Conservation (phyloP, 345 rosid species). For the Raphanus sativus region DNA sequence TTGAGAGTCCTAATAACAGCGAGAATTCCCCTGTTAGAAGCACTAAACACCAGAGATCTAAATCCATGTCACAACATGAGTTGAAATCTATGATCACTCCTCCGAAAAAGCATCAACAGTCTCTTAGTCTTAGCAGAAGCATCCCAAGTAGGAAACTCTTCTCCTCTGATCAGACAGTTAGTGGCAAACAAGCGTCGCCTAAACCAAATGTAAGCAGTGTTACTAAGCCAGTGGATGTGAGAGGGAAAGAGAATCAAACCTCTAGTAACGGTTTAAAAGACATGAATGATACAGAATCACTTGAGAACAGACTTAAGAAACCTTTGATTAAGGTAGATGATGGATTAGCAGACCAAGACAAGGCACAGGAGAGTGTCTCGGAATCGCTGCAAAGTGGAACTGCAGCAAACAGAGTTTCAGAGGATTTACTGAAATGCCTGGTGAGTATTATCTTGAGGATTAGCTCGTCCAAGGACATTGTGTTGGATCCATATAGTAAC, state of each 20-base stretch:
- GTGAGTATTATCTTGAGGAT: constrained; percentile 64
- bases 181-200: constrained; percentile 47
- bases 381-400: constrained; percentile 42
- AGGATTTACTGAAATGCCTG: constrained; percentile 65
- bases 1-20: constrained; percentile 42
- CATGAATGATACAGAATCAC: constrained; percentile 61
- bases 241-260: constrained; percentile 71
- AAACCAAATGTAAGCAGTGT: constrained; percentile 36
- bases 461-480: constrained; percentile 58
- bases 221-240: constrained; percentile 45
- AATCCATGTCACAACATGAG: constrained; percentile 67
- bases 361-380: constrained; percentile 53
- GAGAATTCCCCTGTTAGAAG: constrained; percentile 53
- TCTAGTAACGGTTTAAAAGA: constrained; percentile 45
- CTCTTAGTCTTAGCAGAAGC: constrained; percentile 53
- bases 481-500: constrained; percentile 60
- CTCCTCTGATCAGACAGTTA: constrained; percentile 44
- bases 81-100: constrained; percentile 47
- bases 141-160: constrained; percentile 63
- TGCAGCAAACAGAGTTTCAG: constrained; percentile 69
- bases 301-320: constrained; percentile 50
- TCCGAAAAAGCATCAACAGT: constrained; percentile 51
- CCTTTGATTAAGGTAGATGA: constrained; percentile 42
- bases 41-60: constrained; percentile 69
- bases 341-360: constrained; percentile 63